Evolutionary conservation across 495 filamentous ascomycete genomes (phyloP).

Genomic region (Talaromyces wortmannii): DNA sequence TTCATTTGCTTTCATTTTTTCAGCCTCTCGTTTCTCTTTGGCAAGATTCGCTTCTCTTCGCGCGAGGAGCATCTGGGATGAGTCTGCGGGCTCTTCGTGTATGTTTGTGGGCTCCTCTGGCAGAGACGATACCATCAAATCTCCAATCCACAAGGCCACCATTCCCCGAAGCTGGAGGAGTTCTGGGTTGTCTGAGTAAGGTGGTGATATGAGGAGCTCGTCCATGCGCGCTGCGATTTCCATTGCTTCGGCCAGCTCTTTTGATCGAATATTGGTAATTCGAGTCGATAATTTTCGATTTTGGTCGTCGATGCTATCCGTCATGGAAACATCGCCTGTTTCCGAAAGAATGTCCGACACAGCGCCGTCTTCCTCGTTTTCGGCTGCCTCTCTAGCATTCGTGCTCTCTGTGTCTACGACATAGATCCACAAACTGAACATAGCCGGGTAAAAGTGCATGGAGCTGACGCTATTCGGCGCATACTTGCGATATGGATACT

Average conservation of each 20-base stretch:
- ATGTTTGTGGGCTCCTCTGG: conserved; percentile 8
- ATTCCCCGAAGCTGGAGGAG: conserved; percentile 59
- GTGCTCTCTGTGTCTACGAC: conserved; percentile 45
- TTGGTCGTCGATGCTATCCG: background rate
- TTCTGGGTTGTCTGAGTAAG: conserved; percentile 51
- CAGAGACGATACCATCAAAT: conserved; percentile 41
- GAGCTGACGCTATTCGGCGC: conserved; percentile 37
- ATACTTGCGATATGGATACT: conserved; percentile 52
- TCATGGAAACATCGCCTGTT: background rate
- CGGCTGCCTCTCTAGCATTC: conserved; percentile 17
- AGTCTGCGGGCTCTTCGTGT: conserved; percentile 14
- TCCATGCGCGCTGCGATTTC: conserved; percentile 60
- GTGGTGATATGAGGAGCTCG: conserved; percentile 51
- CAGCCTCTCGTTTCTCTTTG: conserved; percentile 21
- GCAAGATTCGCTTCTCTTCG: conserved; percentile 26
- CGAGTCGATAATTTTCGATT: conserved; percentile 8
- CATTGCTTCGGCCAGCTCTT: conserved; percentile 38
- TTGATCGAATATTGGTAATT: conserved; percentile 16
- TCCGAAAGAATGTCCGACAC: conserved; percentile 8
- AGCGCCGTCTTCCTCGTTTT: conserved; percentile 22
- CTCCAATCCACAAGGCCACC: conserved; percentile 60
- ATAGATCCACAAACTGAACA: conserved; percentile 63
- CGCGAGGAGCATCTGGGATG: conserved; percentile 10
- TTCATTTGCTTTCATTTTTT: conserved; percentile 23
- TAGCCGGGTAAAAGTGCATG: conserved; percentile 57